Percentiles rank a stretch among this genome's conserved stretches.
phyloP scores from a whole-genome alignment of 2,329 filamentous ascomycete genomes.

The Apiospora phragmitis region DNA sequence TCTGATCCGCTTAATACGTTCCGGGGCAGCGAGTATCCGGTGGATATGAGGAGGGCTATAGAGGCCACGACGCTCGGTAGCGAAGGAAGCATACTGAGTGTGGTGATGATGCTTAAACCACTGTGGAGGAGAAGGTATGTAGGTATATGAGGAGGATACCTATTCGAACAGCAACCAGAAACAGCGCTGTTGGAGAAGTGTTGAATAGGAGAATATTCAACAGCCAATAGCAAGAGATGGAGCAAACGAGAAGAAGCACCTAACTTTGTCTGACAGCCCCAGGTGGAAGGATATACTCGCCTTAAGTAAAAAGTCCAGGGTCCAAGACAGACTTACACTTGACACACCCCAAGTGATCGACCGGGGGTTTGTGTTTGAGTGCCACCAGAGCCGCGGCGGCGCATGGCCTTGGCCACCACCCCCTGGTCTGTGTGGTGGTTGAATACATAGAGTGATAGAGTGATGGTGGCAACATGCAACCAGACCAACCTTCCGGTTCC shows the following conservation, averaged over 20 bases:
- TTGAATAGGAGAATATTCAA: background rate
- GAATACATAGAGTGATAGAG: background rate
- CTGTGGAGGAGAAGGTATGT: background rate
- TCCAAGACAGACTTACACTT: conserved; percentile 1
- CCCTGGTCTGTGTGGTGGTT: background rate
- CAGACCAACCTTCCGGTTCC: background rate
- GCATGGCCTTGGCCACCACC: conserved; percentile 2
- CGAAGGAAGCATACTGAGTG: conserved; percentile 26
- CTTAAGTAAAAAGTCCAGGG: background rate
- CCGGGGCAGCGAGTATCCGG: conserved; percentile 23
- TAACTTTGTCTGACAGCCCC: background rate
- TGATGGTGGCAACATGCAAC: background rate
- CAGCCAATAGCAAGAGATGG: background rate
- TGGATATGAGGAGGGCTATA: conserved; percentile 24
- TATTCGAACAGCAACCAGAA: conserved; percentile 10
- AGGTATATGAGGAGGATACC: background rate
- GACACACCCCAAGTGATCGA: background rate
- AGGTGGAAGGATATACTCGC: background rate
- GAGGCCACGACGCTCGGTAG: conserved; percentile 26
- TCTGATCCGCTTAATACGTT: background rate
- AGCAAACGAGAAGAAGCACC: background rate
- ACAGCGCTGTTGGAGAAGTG: background rate
- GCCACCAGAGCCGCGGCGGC: background rate
- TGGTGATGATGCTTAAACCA: background rate
- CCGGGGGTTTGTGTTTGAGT: conserved; percentile 1